Evolutionary conservation across 345 rosid genomes (phyloP), one percentile per base, ranked within the genome.

Genomic region (Gynandropsis gynandra): DNA sequence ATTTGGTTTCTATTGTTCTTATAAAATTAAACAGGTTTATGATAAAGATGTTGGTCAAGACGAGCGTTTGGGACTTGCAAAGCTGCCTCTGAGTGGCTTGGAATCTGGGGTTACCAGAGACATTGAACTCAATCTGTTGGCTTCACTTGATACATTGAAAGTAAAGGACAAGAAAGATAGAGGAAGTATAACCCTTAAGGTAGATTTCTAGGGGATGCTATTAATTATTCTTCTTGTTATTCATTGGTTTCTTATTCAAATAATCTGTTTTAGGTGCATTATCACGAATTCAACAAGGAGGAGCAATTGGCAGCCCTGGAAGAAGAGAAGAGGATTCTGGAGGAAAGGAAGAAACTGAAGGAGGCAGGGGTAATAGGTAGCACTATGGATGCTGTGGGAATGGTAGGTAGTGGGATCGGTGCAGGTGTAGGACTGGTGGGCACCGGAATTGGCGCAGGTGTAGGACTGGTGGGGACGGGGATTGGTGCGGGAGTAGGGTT

Each of bases 21-120:
- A 8, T 1, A 1, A 43, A 44, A 31, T 9, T 27, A n/a, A 46
- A 58, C 85, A 93, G 97, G 97, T 93, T 37, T 80, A 73, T 48
- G 99, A 93, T 45, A 56, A 88, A 70, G 99, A 88, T 56, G 82
- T 88, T 52, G 99, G 97, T 13, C 95, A 88, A 73, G 99, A 93
- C 59, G 79, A 85, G 76, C 74, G 79, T 63, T 67, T 93, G 64
- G 99, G 99, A 52, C 78, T 78, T 64, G 89, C 59, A 41, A 88
- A 83, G 62, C 42, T 85, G 37, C 87, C 87, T 19, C 64, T 88
- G 50, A 67, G 65, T 69, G 78, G 78, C 9, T 66, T 93, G 47
- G 79, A 73, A 69, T 65, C 75, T 1, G 95, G 73, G 4, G 62
- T 63, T 12, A 60, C 47, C 36, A 81, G 76, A 41, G 85, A 80